Conservation (phyloP, 441 rosid species). For the Populus tomentosa region DNA sequence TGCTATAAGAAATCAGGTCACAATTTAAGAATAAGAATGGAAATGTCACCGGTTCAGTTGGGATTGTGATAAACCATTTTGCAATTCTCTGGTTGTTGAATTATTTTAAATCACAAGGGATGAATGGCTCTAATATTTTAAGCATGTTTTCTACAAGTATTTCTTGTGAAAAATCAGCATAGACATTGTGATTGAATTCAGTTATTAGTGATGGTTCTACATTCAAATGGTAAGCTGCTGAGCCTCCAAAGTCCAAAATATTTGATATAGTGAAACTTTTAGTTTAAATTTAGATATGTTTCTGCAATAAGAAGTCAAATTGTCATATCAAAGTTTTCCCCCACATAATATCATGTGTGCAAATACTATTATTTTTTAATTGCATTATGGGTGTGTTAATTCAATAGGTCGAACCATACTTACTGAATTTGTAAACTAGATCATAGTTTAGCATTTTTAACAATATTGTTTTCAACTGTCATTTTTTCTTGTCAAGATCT, state of each 20-base stretch:
- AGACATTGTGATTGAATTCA: neutral
- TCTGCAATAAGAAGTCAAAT: neutral
- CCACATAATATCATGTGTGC: neutral
- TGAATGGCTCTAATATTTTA: constrained; percentile 23
- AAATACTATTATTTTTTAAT: neutral
- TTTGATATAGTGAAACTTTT: neutral
- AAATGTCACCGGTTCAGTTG: constrained; percentile 11
- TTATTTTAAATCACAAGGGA: constrained; percentile 30
- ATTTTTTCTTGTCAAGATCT: neutral
- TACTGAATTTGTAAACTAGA: neutral
- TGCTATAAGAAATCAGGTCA: too few species aligned
- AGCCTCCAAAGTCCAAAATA: neutral
- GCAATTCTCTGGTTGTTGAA: constrained; percentile 40
- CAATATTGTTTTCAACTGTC: neutral
- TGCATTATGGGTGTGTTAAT: neutral
- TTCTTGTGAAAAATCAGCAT: constrained; percentile 3
- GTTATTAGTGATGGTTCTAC: neutral
- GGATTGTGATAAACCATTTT: constrained; percentile 29
- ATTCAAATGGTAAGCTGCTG: neutral
- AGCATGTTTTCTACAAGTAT: constrained; percentile 14
- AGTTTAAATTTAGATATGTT: neutral
- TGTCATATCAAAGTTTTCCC: neutral
- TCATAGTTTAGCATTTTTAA: neutral
- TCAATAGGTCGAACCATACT: neutral
- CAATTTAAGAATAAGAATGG: constrained; percentile 21